Base-by-base conservation (phyloP, 257 asterid species). In the Nicotiana attenuata region DNA sequence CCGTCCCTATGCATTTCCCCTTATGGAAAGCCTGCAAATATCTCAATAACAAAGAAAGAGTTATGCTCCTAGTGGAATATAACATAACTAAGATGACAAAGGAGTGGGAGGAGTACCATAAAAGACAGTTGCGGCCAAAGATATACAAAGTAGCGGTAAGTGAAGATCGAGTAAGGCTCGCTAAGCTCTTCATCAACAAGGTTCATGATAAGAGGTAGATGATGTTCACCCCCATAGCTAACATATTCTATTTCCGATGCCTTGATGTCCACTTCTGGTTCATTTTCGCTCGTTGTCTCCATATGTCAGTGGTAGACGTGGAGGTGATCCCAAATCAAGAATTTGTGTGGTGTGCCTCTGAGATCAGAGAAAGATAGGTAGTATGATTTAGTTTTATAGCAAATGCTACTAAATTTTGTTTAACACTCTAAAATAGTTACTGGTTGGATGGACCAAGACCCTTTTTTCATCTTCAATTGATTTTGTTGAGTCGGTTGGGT, bases 91-190 rank as follows among this genome's bases (percentile, higher is more conserved):
- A 7, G 15, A 75, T 15, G 26, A 75, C 69, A 24, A 59, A 60
- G 53, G 29, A 56, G 45, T 11, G 11, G 5, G 57, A 86, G 91
- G 85, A 55, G 75, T 80, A 93, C 98, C 7, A 96, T 94, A 90
- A 94, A 94, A 53, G 93, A 92, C 82, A 96, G 93, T 50, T 94
- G 89, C 7, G 99, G 99, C 99, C 98, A 96, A 81, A 91, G 97
- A 85, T 96, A 91, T 84, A 96, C 99, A 84, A 96, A 96, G 92
- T 94, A 96, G 86, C 99, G 91, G 86, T 96, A 96, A 35, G 99
- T 94, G 90, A 96, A 96, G 83, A 96, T 94, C 81, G 99, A 96
- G 82, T 96, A 96, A 65, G 99, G 99, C 80, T 96, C 99, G 57
- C 98, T 94, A 57, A 94, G 97, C 89, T 94, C 98, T 87, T 93